Percentiles rank a stretch among this genome's conserved stretches.
Conservation (phyloP, 2,329 filamentous ascomycete species). For the Aspergillus puulaauensis region DNA sequence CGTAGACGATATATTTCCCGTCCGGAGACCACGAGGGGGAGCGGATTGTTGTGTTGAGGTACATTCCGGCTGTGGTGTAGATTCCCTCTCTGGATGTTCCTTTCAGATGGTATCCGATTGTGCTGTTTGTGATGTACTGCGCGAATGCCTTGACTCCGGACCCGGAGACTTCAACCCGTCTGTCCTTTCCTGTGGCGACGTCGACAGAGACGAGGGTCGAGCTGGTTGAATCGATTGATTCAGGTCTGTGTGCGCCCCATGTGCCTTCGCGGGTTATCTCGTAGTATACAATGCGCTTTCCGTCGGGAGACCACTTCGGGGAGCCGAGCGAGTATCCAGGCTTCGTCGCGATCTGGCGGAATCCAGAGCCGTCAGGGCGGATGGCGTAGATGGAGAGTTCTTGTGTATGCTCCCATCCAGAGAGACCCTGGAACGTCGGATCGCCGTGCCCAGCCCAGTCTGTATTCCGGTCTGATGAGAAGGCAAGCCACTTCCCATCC, state of each 20-base stretch:
- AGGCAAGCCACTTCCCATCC: conserved; percentile 43
- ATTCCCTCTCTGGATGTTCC: conserved; percentile 26
- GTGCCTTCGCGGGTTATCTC: conserved; percentile 41
- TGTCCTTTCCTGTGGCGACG: conserved; percentile 39
- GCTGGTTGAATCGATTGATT: conserved; percentile 15
- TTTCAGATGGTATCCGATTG: conserved; percentile 24
- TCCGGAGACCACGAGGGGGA: conserved; percentile 37
- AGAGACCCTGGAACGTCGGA: conserved; percentile 24
- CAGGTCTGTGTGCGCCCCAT: conserved; percentile 36
- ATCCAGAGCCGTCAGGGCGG: conserved; percentile 37
- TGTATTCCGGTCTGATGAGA: conserved; percentile 45
- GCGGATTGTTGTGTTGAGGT: conserved; percentile 13
- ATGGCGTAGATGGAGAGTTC: conserved; percentile 43
- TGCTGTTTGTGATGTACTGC: conserved; percentile 31
- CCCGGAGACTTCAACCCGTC: conserved; percentile 28
- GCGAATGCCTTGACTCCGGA: conserved; percentile 33
- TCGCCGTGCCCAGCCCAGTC: conserved; percentile 44
- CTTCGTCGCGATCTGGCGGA: conserved; percentile 36
- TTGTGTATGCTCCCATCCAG: conserved; percentile 45
- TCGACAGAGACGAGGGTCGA: conserved; percentile 36
- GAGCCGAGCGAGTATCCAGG: conserved; percentile 38
- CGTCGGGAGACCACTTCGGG: conserved; percentile 40
- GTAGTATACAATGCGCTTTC: conserved; percentile 39
- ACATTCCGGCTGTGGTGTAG: conserved; percentile 24
- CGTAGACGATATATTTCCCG: conserved; percentile 25